Evolutionary conservation across 148 eudicot genomes (phyloP).

Genomic region (Chenopodium berlandieri): DNA sequence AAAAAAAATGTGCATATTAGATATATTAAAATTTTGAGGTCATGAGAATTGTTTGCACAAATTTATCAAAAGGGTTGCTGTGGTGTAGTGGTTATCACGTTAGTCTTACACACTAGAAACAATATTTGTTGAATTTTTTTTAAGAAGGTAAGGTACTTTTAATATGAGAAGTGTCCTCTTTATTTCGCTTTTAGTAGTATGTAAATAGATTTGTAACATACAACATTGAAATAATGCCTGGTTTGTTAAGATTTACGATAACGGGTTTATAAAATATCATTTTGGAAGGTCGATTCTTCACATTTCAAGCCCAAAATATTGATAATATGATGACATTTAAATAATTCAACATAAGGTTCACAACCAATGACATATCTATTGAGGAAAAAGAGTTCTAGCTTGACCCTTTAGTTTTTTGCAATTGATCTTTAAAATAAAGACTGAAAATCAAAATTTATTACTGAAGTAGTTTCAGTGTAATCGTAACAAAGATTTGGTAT

Average conservation of each 20-base stretch:
- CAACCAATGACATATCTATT: too few species aligned
- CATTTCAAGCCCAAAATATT: not conserved
- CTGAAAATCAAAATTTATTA: conserved; percentile 7
- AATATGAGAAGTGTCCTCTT: too few species aligned
- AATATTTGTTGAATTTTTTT: too few species aligned
- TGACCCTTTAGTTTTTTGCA: not conserved
- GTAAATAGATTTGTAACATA: too few species aligned
- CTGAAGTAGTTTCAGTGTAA: not conserved
- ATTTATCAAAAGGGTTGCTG: not conserved
- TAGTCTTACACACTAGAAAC: conserved; percentile 17
- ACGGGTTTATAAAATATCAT: too few species aligned
- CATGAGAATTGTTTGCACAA: not conserved
- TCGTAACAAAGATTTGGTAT: not conserved
- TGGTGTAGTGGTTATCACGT: conserved; percentile 37
- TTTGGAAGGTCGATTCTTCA: not conserved
- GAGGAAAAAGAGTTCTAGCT: not conserved
- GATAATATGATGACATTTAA: not conserved
- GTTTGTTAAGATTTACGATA: too few species aligned
- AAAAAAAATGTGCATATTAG: too few species aligned
- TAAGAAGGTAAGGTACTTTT: too few species aligned
- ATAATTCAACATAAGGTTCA: too few species aligned
- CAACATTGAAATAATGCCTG: too few species aligned
- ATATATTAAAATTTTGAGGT: too few species aligned
- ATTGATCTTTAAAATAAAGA: not conserved
- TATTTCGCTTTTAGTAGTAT: too few species aligned